Percentiles rank a stretch among this genome's conserved stretches.
These are phyloP conservation scores for Trichophyton mentagrophytes DNA, from an alignment of 2,329 filamentous ascomycete genomes.

Conservation along the genomic window DNA sequence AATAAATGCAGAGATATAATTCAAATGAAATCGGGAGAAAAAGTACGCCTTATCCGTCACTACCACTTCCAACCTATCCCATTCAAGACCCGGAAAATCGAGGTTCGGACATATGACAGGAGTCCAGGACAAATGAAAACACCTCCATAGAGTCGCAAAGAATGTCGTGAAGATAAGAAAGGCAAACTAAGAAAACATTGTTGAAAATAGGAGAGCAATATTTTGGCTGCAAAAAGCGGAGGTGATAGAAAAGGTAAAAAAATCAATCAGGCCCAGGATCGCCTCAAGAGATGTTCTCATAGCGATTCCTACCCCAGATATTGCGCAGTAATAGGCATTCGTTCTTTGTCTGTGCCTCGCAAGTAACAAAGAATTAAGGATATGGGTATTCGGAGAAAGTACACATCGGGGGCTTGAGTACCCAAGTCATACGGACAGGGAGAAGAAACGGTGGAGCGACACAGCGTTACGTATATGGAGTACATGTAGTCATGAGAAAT, in stretches of 20 bases:
- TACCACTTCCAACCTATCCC: not conserved
- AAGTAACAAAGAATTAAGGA: not conserved
- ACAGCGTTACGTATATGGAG: not conserved
- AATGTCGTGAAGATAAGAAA: not conserved
- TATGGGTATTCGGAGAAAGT: not conserved
- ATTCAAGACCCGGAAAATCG: not conserved
- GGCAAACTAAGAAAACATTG: not conserved
- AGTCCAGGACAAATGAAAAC: not conserved
- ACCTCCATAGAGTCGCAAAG: not conserved
- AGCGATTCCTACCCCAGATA: not conserved
- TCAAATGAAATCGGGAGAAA: not conserved
- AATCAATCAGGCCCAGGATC: not conserved
- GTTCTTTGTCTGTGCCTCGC: not conserved
- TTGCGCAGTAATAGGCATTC: not conserved
- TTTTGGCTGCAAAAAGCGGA: not conserved
- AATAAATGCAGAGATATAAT: not conserved
- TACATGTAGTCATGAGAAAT: not conserved
- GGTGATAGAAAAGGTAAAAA: not conserved
- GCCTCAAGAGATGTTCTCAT: not conserved
- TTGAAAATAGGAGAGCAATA: not conserved
- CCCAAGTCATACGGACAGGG: not conserved
- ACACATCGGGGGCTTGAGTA: not conserved
- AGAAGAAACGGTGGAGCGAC: not conserved
- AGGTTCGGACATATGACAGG: not conserved
- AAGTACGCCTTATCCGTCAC: not conserved